Percentiles rank a stretch among this genome's conserved stretches.
Evolutionary conservation across 768 basidiomycete species (phyloP).

Genomic region (Hysterangium stoloniferum): DNA sequence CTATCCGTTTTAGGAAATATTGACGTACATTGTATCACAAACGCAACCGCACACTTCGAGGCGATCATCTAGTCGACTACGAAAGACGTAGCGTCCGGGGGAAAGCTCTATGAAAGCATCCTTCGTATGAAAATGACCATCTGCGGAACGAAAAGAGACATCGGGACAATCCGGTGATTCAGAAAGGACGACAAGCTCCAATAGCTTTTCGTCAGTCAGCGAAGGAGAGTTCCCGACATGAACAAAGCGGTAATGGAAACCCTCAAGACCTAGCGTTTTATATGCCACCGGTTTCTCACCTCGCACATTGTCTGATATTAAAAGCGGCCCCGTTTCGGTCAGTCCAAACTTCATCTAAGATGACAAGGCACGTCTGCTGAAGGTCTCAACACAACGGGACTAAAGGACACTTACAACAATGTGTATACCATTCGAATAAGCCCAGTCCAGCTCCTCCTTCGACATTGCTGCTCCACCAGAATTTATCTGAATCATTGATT

Average conservation of each 20-base stretch:
- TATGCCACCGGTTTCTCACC: neutral
- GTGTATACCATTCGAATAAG: neutral
- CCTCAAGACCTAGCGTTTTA: neutral
- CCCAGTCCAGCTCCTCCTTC: neutral
- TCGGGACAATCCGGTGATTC: too few species aligned
- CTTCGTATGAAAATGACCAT: constrained; percentile 74
- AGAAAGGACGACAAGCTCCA: neutral
- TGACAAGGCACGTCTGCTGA: too few species aligned
- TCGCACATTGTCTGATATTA: neutral
- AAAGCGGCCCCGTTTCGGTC: neutral
- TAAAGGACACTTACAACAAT: neutral
- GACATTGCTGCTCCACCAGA: neutral
- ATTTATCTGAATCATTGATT: neutral
- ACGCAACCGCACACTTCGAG: constrained; percentile 48
- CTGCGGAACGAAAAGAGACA: too few species aligned
- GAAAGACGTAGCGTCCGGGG: constrained; percentile 52
- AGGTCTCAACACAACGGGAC: too few species aligned
- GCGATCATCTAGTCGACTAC: constrained; percentile 78
- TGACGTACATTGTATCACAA: too few species aligned
- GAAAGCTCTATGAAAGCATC: constrained; percentile 63
- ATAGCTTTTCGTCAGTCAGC: neutral
- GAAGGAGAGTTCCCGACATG: neutral
- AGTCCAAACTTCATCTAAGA: neutral
- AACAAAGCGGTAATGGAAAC: neutral
- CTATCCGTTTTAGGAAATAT: too few species aligned